Evolutionary conservation across 441 rosid species (phyloP).

Genomic region (Lepidium campestre): DNA sequence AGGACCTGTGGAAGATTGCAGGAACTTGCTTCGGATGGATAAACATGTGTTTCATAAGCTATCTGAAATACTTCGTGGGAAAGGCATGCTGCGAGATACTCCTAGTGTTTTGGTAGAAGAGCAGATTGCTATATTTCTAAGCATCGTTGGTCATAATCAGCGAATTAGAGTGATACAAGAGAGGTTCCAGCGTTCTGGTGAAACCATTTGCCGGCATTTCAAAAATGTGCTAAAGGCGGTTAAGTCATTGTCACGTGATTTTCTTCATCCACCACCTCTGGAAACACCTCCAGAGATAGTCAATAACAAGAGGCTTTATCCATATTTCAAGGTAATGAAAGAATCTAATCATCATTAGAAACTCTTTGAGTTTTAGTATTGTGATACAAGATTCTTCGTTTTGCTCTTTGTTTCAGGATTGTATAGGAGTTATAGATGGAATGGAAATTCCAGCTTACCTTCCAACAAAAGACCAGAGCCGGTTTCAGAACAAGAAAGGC

Average conservation of each 20-base stretch:
- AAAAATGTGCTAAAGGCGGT: conserved; percentile 76
- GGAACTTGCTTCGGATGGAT: conserved; percentile 79
- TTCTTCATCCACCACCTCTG: conserved; percentile 41
- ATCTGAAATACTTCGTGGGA: conserved; percentile 45
- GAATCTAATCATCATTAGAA: neutral
- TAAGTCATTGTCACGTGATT: conserved; percentile 74
- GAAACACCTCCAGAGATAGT: conserved; percentile 45
- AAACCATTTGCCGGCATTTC: conserved; percentile 84
- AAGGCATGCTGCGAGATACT: conserved; percentile 61
- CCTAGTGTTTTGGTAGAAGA: conserved; percentile 76
- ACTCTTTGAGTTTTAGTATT: neutral
- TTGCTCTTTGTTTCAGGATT: conserved; percentile 45
- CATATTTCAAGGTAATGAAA: conserved; percentile 67
- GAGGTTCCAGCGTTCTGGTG: conserved; percentile 77
- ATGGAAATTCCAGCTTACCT: conserved; percentile 69
- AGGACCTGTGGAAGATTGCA: conserved; percentile 46
- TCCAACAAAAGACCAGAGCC: conserved; percentile 72
- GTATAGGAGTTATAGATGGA: conserved; percentile 71
- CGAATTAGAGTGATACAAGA: conserved; percentile 76
- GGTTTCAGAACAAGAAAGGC: conserved; percentile 70
- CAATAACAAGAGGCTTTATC: conserved; percentile 48
- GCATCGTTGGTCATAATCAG: conserved; percentile 73
- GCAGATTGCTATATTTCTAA: conserved; percentile 75
- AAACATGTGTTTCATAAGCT: conserved; percentile 67
- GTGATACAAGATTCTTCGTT: conserved; percentile 13